Evolutionary conservation across 129 eudicot species (phyloP), one percentile per base, ranked within the genome.

Genomic region (Smallanthus sonchifolius): DNA sequence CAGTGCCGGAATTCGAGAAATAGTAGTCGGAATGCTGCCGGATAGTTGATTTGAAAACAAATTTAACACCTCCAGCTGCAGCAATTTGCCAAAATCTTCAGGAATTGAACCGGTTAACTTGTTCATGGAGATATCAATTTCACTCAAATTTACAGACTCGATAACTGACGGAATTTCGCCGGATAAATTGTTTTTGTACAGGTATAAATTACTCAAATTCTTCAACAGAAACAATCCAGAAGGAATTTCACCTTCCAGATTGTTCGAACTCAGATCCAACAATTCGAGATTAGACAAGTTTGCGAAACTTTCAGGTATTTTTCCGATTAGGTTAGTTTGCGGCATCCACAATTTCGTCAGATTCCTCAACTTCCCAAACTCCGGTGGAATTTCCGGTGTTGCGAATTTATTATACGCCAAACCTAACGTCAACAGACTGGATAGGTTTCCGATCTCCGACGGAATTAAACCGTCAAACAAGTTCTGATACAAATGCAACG

Each of bases 381-480:
- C 93, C 59, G 85, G 43, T 14, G 99, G 99, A 2, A 94, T 54
- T 0, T 30, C 84, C 76, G 81, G 73, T 44, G 88, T 70, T n/a
- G 64, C 16, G 60, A 94, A 91, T 4, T 30, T 64, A 28, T 91
- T 90, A 74, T 81, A 86, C 24, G 91, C 91, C 87, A 91, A 38
- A 13, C 69, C 75, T 30, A 94, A 65, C 16, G 0, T 9, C 43
- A 20, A 55, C 43, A 90, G 77, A 38, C 83, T 82, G 51, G 73
- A 62, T 71, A 91, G 82, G 47, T 90, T 83, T 15, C 96, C 95
- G 45, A 94, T 88, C 56, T 82, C 91, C n/a, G 72, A 49, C 8
- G 96, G 94, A n/a, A 84, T 82, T 2, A 75, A 84, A 0, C 99
- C 99, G 11, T 88, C 78, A 82, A 94, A 88, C 77, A 88, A 51